Percentiles rank a stretch among this genome's conserved stretches.
Conservation (phyloP, 106 monocot species). For the Apostasia shenzhenica region DNA sequence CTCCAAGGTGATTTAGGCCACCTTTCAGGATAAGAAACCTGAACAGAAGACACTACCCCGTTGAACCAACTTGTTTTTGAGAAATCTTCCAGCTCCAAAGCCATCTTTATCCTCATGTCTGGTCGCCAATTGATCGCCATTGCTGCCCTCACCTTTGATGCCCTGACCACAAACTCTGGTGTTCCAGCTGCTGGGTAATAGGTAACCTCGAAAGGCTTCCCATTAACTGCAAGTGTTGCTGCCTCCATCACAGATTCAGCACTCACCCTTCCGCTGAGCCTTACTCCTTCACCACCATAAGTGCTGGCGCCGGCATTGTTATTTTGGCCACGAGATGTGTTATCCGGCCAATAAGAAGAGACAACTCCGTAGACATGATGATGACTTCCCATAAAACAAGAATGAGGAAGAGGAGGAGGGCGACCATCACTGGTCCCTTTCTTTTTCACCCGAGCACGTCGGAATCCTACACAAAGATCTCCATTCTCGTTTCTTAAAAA, state of each 20-base stretch:
- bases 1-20: constrained; percentile 53
- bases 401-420: background rate
- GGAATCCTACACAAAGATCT: constrained; percentile 37
- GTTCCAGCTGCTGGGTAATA: constrained; percentile 44
- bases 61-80: constrained; percentile 40
- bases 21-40: constrained; percentile 20
- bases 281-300: background rate
- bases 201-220: constrained; percentile 30
- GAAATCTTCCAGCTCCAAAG: constrained; percentile 41
- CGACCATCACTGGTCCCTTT: background rate
- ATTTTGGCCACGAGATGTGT: constrained; percentile 1
- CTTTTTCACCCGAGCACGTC: constrained; percentile 21
- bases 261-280: constrained; percentile 19
- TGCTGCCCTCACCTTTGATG: constrained; percentile 21
- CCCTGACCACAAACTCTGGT: constrained; percentile 35
- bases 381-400: no score
- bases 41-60: constrained; percentile 30
- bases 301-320: background rate
- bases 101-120: constrained; percentile 47
- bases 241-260: constrained; percentile 34
- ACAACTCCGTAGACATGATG: constrained; percentile 5
- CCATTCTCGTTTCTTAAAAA: constrained; percentile 32
- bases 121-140: constrained; percentile 28
- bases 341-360: constrained; percentile 14
- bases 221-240: constrained; percentile 23